Base-by-base conservation (phyloP, 495 filamentous ascomycete genomes). In the Penicillium atrosanguineum region DNA sequence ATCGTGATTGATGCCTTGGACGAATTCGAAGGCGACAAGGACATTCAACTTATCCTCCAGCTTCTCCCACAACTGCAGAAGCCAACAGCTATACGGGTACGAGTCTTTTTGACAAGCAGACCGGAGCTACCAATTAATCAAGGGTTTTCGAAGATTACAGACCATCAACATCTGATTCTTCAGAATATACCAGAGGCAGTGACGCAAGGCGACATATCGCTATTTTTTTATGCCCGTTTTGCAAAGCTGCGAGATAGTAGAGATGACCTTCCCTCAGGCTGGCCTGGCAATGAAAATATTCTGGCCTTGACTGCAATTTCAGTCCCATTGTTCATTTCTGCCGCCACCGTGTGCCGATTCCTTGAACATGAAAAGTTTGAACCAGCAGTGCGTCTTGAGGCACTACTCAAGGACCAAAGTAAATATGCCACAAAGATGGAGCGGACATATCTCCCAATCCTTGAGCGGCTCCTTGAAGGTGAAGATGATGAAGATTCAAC, bases 1-100 rank as follows among this genome's bases (percentile, higher is more conserved):
- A 63, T 81, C 11, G 69, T 82, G 16, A 60, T 83, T 23, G 79
- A 83, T 54, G 79, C 79, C 46, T 65, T 83, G 18, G 80, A 81
- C 46, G 77, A 82, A 53, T 83, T 76, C 51, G 74, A 74, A 1
- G 20, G 55, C 6, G 70, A 78, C 11, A 29, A 69, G 15, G 70
- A 78, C 48, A 53, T 77, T 0, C 54, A 47, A 56, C 44, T 28
- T 8, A 65, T 82, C 25, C 61, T 83, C 25, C 49, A 47, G 36
- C 52, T 79, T 0, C 53, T 79, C 1, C 40, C 60, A 9, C 48
- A 49, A 36, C 14, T 65, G 8, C 49, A 59, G 26, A 43, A 65
- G 6, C 12, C 48, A n/a, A 52, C 40, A 14, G 43, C 45, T 0
- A n/a, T 69, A 8, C 21, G 49, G 11, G 23, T 74, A 0, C 57